Conservation (phyloP, 2,329 filamentous ascomycete genomes). For the Phyllosticta citrichinensis region DNA sequence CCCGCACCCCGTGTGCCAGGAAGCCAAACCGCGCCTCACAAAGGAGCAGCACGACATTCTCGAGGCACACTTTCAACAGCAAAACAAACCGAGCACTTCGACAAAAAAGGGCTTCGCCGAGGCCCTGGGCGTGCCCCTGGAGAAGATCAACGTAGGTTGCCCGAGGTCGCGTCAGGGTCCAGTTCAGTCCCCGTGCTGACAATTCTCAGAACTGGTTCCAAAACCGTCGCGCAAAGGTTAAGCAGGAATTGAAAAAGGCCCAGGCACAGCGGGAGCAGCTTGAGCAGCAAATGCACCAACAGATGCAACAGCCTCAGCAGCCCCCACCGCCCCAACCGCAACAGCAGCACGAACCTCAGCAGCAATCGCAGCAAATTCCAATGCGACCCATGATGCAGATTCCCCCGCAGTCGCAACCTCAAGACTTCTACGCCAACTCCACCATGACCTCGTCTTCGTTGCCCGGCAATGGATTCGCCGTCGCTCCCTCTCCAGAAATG, state of each 20-base stretch:
- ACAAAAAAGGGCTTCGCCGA: constrained; percentile 42
- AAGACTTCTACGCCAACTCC: constrained; percentile 11
- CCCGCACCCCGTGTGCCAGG: constrained; percentile 14
- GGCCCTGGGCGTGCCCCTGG: constrained; percentile 37
- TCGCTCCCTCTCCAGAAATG: constrained; percentile 5
- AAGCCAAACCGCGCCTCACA: constrained; percentile 42
- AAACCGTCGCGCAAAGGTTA: constrained; percentile 43
- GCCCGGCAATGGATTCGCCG: constrained; percentile 16
- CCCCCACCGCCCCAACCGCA: constrained; percentile 1
- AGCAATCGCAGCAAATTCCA: not conserved
- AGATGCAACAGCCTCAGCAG: constrained; percentile 4
- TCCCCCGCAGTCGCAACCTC: constrained; percentile 2
- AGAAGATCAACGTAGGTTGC: constrained; percentile 43
- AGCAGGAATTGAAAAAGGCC: constrained; percentile 42
- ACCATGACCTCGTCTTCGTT: constrained; percentile 27
- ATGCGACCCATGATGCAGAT: constrained; percentile 2
- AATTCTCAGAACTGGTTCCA: constrained; percentile 42
- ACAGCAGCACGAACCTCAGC: not conserved
- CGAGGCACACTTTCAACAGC: constrained; percentile 38
- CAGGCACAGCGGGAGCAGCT: constrained; percentile 11
- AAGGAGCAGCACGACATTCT: constrained; percentile 45
- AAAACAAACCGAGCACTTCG: constrained; percentile 40
- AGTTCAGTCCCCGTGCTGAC: constrained; percentile 21
- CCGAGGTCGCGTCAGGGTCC: not conserved
- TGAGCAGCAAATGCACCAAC: constrained; percentile 21